Evolutionary conservation across 352 stramenopile species (phyloP).

Genomic region (Pythium myriotylum): DNA sequence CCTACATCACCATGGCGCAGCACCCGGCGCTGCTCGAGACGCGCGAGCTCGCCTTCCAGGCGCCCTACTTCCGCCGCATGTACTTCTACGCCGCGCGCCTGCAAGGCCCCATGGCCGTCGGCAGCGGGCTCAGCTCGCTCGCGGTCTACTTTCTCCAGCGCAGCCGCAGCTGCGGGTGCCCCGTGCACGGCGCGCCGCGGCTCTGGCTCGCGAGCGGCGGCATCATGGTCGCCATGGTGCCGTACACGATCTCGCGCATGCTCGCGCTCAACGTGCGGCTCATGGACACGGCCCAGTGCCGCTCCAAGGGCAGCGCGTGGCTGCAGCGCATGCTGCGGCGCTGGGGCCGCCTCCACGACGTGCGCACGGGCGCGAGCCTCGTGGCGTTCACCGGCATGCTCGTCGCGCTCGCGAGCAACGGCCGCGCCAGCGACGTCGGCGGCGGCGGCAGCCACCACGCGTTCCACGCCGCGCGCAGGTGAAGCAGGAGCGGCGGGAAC

Average conservation of each 20-base stretch:
- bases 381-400: slow-evolving; percentile 65
- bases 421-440: neutral
- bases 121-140: slow-evolving; percentile 54
- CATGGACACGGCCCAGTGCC: slow-evolving; percentile 47
- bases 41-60: slow-evolving; percentile 54
- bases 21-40: slow-evolving; percentile 73
- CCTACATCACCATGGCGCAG: slow-evolving; percentile 74
- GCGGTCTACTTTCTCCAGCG: slow-evolving; percentile 49
- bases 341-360: slow-evolving; percentile 59
- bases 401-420: slow-evolving; percentile 50
- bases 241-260: slow-evolving; percentile 73
- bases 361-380: slow-evolving; percentile 55
- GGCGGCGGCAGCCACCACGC: neutral
- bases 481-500: no score
- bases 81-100: slow-evolving; percentile 75
- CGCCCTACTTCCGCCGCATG: slow-evolving; percentile 77
- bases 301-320: slow-evolving; percentile 42
- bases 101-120: slow-evolving; percentile 57
- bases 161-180: slow-evolving; percentile 23
- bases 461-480: no score
- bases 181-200: slow-evolving; percentile 34
- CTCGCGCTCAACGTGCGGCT: slow-evolving; percentile 65
- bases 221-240: slow-evolving; percentile 58
- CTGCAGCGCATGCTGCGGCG: slow-evolving; percentile 54
- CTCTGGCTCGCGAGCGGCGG: slow-evolving; percentile 64